Evolutionary conservation across 169 alveolate species (phyloP).

Genomic region (Plasmodium falciparum): DNA sequence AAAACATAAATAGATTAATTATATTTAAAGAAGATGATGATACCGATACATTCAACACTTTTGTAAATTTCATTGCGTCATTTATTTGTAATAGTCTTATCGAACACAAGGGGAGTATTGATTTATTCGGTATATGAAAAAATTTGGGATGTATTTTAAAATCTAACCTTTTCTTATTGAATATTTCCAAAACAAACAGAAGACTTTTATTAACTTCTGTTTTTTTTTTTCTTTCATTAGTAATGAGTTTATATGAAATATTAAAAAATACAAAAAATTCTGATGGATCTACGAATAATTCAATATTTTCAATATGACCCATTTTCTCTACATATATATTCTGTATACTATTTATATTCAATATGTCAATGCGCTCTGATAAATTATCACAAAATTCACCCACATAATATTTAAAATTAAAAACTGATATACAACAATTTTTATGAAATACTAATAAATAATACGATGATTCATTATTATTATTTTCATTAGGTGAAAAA

Average conservation of each 20-base stretch:
- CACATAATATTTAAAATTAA: constrained; percentile 20
- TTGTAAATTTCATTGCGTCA: constrained; percentile 38
- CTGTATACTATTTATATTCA: constrained; percentile 18
- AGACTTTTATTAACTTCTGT: constrained; percentile 26
- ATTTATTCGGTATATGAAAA: constrained; percentile 14
- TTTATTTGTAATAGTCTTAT: constrained; percentile 41
- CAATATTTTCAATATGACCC: constrained; percentile 28
- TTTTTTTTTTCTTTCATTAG: background rate
- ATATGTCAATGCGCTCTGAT: constrained; percentile 43
- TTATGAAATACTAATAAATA: constrained; percentile 56
- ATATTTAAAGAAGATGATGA: constrained; percentile 54
- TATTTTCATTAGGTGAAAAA: constrained; percentile 7
- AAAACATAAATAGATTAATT: constrained; percentile 61
- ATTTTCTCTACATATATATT: constrained; percentile 41
- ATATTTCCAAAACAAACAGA: constrained; percentile 50
- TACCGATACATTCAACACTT: constrained; percentile 71
- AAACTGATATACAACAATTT: constrained; percentile 53
- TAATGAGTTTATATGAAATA: constrained; percentile 14
- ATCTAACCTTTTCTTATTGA: constrained; percentile 63
- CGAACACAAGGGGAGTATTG: constrained; percentile 51
- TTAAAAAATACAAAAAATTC: constrained; percentile 71
- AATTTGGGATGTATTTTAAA: constrained; percentile 66
- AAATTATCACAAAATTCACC: background rate
- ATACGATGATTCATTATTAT: constrained; percentile 6
- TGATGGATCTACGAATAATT: constrained; percentile 69